Percentiles rank a stretch among this genome's conserved stretches.
These are phyloP conservation scores for Populus nigra DNA, from an alignment of 345 rosid species.

Conservation along the genomic window DNA sequence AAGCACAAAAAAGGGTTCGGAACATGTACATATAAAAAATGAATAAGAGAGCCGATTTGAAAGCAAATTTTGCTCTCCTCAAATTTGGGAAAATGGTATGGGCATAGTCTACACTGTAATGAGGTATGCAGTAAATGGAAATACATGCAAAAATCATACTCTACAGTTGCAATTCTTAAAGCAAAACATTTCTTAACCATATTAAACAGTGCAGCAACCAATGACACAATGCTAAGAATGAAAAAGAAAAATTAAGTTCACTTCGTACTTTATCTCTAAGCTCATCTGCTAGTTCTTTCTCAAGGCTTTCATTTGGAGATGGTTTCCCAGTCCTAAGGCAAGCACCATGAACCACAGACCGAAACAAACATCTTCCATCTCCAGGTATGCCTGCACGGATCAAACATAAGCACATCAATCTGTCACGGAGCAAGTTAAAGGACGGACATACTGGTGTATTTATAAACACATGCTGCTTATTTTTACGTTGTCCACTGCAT, in stretches of 20 bases:
- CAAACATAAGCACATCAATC: neutral
- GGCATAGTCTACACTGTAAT: neutral
- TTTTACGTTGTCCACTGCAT: neutral
- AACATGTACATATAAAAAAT: neutral
- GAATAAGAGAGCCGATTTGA: neutral
- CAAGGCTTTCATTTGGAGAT: slow-evolving; percentile 47
- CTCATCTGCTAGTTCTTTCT: slow-evolving; percentile 63
- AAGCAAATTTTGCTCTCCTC: neutral
- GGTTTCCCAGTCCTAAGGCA: slow-evolving; percentile 52
- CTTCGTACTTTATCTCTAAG: slow-evolving; percentile 52
- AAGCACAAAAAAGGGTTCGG: neutral
- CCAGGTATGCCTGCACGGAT: slow-evolving; percentile 51
- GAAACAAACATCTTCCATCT: slow-evolving; percentile 72
- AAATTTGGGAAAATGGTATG: too few species aligned
- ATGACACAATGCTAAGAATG: neutral
- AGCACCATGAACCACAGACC: slow-evolving; percentile 60
- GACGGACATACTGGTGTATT: neutral
- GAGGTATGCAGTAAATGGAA: too few species aligned
- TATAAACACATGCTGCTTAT: neutral
- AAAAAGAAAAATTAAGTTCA: neutral
- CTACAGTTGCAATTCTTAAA: neutral
- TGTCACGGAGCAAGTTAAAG: neutral
- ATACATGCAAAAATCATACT: neutral
- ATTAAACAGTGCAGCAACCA: neutral
- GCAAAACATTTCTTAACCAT: neutral